Evolutionary conservation across 2,329 filamentous ascomycete genomes (phyloP), one percentile per base, ranked within the genome.

Genomic region (Thermoascus crustaceus): DNA sequence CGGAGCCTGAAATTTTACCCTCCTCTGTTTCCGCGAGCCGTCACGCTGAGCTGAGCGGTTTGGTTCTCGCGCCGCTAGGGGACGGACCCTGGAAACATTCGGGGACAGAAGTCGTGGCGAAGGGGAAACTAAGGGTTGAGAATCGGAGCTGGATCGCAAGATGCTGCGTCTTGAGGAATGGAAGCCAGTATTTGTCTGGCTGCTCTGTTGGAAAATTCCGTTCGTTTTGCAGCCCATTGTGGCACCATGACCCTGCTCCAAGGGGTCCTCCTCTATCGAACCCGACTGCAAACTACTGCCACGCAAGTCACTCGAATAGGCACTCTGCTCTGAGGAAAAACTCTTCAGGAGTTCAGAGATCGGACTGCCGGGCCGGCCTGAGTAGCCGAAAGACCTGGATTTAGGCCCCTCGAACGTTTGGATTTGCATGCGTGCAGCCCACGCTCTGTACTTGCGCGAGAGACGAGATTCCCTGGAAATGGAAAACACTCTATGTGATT

Each of bases 341-440:
- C 48, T 49, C 11, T 41, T 44, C 21, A 63, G 30, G 1, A 57
- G 25, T 4, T 50, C 51, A 2, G 53, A 49, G 4, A 45, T 39
- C 3, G 61, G 60, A 3, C 53, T 64, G 16, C 62, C 61, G 10
- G 61, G 61, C 3, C 57, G 57, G 5, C 50, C 55, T 9, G 48
- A 46, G 4, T 53, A 43, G 13, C 43, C 34, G 21, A 37, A 31
- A 35, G 50, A 33, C 41, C 32, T 17, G 20, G 35, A 5, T 34
- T 34, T 25, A 21, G 42, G 29, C 37, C 41, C 10, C 33, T 39
- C 39, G 37, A 46, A 43, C 9, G 49, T 40, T 11, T 53, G 49
- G 5, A 61, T 29, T 37, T 61, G 54, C 57, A 66, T 59, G 16
- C 48, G 45, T 17, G 61, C 53, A 16, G 57, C 58, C 61, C 60